These are phyloP conservation scores for Selaginella tamariscina DNA, from an alignment of 75 land plant species.

Conservation along the genomic window DNA sequence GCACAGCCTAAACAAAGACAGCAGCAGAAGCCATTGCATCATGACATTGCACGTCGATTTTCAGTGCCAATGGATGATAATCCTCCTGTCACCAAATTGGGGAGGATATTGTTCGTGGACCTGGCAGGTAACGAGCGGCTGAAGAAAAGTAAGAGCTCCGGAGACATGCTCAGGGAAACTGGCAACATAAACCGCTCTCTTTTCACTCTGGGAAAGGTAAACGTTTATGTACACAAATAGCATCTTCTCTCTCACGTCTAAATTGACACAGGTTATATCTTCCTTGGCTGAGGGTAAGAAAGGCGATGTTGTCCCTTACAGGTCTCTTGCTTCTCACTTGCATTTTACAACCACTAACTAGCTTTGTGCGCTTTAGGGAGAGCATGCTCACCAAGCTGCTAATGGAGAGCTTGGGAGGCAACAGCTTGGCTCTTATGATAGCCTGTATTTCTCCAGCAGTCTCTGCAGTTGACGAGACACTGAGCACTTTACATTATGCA, in stretches of 20 bases:
- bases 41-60: conserved; percentile 35
- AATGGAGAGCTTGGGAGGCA: conserved; percentile 37
- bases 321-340: conserved; percentile 16
- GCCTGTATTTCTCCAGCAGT: conserved; percentile 31
- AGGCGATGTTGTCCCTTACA: conserved; percentile 37
- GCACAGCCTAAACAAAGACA: conserved; percentile 34
- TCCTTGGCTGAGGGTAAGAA: conserved; percentile 34
- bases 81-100: conserved; percentile 21
- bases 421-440: conserved; percentile 34
- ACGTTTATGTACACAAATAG: background rate
- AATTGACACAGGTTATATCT: conserved; percentile 33
- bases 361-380: conserved; percentile 17
- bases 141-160: conserved; percentile 34
- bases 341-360: background rate
- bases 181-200: conserved; percentile 34
- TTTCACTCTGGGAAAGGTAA: conserved; percentile 34
- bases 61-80: conserved; percentile 13
- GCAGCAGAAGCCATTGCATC: conserved; percentile 36
- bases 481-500: conserved; percentile 31
- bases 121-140: conserved; percentile 35
- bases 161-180: conserved; percentile 35
- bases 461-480: conserved; percentile 32
- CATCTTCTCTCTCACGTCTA: background rate
- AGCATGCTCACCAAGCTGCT: conserved; percentile 36
- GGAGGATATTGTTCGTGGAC: conserved; percentile 33